phyloP scores from a whole-genome alignment of 139 green algal genomes.

The Micromonas pusilla region DNA sequence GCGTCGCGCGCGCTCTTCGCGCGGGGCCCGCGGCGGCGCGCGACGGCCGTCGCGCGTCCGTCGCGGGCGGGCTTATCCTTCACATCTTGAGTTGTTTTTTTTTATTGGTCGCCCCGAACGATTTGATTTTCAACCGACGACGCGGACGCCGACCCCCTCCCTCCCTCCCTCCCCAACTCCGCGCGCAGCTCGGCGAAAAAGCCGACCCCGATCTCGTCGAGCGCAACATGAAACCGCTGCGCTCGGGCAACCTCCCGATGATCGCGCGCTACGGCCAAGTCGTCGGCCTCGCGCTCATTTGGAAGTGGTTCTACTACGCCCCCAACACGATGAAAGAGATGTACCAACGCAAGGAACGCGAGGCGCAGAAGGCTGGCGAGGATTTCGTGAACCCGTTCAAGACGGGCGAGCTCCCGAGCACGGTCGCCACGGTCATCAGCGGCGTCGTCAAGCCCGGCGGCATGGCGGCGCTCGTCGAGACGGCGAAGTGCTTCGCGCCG shows the following conservation, averaged over 20 bases:
- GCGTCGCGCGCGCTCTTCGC: too few species aligned
- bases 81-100: too few species aligned
- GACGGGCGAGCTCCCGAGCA: slow-evolving; percentile 20
- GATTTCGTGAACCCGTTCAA: slow-evolving; percentile 16
- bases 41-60: too few species aligned
- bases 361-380: slow-evolving; percentile 21
- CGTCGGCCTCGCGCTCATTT: slow-evolving; percentile 19
- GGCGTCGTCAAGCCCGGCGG: slow-evolving; percentile 18
- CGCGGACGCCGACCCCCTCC: too few species aligned
- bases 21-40: too few species aligned
- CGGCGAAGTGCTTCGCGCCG: slow-evolving; percentile 26
- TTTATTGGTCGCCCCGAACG: too few species aligned
- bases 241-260: slow-evolving; percentile 25
- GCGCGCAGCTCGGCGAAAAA: slow-evolving; percentile 23
- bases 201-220: slow-evolving; percentile 37
- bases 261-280: slow-evolving; percentile 21
- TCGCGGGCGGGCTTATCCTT: too few species aligned
- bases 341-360: not conserved
- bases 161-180: too few species aligned
- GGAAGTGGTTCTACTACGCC: slow-evolving; percentile 44
- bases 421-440: slow-evolving; percentile 1
- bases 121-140: too few species aligned
- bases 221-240: slow-evolving; percentile 27
- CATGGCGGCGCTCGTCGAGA: slow-evolving; percentile 18
- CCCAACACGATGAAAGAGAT: slow-evolving; percentile 40